Base-by-base conservation (phyloP, 257 asterid species). In the Nicotiana tomentosiformis region DNA sequence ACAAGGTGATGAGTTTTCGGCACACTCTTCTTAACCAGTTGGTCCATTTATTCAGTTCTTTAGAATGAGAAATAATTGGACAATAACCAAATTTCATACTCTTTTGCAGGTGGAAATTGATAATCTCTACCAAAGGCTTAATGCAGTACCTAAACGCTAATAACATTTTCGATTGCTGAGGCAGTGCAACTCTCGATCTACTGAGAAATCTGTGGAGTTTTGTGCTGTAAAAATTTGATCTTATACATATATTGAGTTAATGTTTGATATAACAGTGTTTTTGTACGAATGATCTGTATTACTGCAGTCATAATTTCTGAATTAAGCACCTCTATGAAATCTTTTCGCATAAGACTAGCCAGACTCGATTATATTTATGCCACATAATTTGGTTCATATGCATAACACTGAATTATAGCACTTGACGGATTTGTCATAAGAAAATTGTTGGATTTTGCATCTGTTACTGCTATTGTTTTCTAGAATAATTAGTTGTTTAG, bases 71-170 rank as follows among this genome's bases (percentile, higher is more conserved):
- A 29, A 65, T 5, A 74, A 18, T 49, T 74, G 14, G 62, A 49
- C 62, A 11, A 1, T 74, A 7, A 74, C 61, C 64, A 62, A 61
- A 29, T 3, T 70, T 16, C 53, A 43, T 12, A 43, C n/a, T 74
- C 60, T 66, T 74, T 70, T 85, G 93, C 97, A 96, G 99, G 92
- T 81, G 86, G 92, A 90, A 82, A 92, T 96, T 69, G 97, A 91
- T 7, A 86, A 77, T 8, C 88, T 96, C 39, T 94, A 94, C 84
- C 87, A 85, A 18, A 89, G 65, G 10, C 88, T 90, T 74, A 80
- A 86, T 5, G 87, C 87, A 69, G 69, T 20, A 64, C 55, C 89
- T 66, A 81, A 66, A 58, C 37, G 64, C 8, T 66, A 53, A 74
- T 74, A 26, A 43, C 0, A n/a, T 51, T 74, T 51, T 51, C 7